phyloP scores from a whole-genome alignment of 2,329 filamentous ascomycete genomes.

The Cercospora janseana region DNA sequence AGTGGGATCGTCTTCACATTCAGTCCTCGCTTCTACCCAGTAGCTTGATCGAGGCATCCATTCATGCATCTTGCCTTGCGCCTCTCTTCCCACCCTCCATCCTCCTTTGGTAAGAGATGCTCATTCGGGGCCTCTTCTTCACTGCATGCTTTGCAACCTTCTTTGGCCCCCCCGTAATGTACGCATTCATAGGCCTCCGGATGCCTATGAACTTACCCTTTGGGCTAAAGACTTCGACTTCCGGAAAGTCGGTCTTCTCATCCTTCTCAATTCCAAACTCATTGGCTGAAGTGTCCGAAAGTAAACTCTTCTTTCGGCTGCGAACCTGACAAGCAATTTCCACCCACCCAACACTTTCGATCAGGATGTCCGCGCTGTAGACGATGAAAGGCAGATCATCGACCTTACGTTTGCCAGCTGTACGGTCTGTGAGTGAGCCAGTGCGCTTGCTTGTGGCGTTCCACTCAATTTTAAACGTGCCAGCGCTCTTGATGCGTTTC shows the following conservation, averaged over 20 bases:
- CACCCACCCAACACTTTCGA: slow-evolving; percentile 92
- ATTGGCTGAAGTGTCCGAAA: slow-evolving; percentile 26
- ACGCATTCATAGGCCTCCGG: slow-evolving; percentile 69
- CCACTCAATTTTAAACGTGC: slow-evolving; percentile 69
- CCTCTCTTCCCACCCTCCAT: slow-evolving; percentile 46
- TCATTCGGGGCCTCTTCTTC: slow-evolving; percentile 61
- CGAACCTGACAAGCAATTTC: slow-evolving; percentile 83
- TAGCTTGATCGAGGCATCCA: too few relatives aligned
- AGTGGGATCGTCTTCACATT: too few relatives aligned
- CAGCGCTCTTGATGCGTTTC: slow-evolving; percentile 58
- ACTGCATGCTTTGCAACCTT: slow-evolving; percentile 50
- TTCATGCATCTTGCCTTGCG: too few relatives aligned
- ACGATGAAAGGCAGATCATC: slow-evolving; percentile 76
- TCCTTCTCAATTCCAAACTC: slow-evolving; percentile 20
- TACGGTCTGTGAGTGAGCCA: slow-evolving; percentile 64
- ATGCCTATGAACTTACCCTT: slow-evolving; percentile 74
- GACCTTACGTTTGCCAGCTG: slow-evolving; percentile 62
- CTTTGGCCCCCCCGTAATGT: slow-evolving; percentile 58
- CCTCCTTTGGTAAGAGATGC: slow-evolving; percentile 49
- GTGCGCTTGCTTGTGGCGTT: slow-evolving; percentile 80
- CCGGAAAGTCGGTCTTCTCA: slow-evolving; percentile 47
- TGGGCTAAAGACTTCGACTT: slow-evolving; percentile 81
- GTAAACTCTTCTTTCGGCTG: slow-evolving; percentile 26
- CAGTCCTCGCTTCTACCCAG: too few relatives aligned
- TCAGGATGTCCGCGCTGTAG: slow-evolving; percentile 75